Conservation (phyloP, 2,329 filamentous ascomycete genomes). For the Zymoseptoria crescenta region DNA sequence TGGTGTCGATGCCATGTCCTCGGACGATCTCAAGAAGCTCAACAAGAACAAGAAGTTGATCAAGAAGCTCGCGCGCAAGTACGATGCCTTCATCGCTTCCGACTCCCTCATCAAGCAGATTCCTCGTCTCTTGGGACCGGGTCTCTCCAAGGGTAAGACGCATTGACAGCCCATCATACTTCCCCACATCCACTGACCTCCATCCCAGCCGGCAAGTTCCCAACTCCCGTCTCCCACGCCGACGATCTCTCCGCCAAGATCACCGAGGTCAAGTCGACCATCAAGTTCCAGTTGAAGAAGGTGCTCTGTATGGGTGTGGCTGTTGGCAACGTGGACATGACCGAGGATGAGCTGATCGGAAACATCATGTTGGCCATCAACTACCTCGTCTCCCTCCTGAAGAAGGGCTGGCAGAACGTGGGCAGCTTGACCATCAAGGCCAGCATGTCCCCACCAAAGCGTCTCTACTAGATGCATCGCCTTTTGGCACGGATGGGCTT, state of each 20-base stretch:
- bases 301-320: constrained; percentile 99
- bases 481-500: constrained; percentile 17
- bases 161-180: background rate
- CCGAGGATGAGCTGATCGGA: constrained; percentile 84
- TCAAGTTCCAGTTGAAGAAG: constrained; percentile 99
- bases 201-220: constrained; percentile 89
- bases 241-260: constrained; percentile 93
- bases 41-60: constrained; percentile 99
- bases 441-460: constrained; percentile 97
- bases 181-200: constrained; percentile 21
- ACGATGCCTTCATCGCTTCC: constrained; percentile 98
- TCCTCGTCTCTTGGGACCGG: constrained; percentile 96
- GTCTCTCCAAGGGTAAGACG: constrained; percentile 83
- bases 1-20: constrained; percentile 95
- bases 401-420: constrained; percentile 99
- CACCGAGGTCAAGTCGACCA: constrained; percentile 99
- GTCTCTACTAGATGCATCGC: constrained; percentile 68
- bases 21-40: constrained; percentile 99
- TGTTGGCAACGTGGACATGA: constrained; percentile 97
- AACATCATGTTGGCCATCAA: constrained; percentile 99
- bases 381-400: constrained; percentile 98
- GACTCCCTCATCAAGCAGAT: constrained; percentile 99
- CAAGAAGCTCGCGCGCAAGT: constrained; percentile 99
- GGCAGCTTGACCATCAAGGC: constrained; percentile 99
- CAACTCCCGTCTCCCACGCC: constrained; percentile 91